Percentiles rank a stretch among this genome's conserved stretches.
These are phyloP conservation scores for Claviceps sp. DNA, from an alignment of 2,329 filamentous ascomycete species.

Conservation along the genomic window DNA sequence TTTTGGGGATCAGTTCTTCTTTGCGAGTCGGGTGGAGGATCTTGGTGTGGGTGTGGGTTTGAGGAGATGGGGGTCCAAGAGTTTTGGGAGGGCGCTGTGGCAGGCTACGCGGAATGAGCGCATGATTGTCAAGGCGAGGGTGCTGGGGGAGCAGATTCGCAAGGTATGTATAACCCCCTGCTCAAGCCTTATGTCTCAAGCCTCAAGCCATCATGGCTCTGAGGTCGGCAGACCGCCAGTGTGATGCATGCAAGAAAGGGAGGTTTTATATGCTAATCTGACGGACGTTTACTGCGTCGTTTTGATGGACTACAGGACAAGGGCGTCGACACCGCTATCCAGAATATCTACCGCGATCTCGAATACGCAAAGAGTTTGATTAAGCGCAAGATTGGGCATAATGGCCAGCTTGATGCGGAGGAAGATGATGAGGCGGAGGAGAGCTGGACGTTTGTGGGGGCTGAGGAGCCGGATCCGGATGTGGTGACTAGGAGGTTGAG, in stretches of 20 bases:
- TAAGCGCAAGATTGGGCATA: constrained; percentile 47
- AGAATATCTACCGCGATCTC: constrained; percentile 85
- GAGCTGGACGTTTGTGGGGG: constrained; percentile 81
- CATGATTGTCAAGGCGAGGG: constrained; percentile 76
- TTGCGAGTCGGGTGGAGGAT: constrained; percentile 78
- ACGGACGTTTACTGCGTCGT: background rate
- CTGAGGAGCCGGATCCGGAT: constrained; percentile 32
- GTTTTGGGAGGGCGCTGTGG: constrained; percentile 79
- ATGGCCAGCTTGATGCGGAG: constrained; percentile 23
- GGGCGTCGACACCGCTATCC: constrained; percentile 80
- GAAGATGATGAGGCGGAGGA: constrained; percentile 54
- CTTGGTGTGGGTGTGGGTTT: constrained; percentile 83
- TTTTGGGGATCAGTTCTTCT: constrained; percentile 97
- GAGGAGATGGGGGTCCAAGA: constrained; percentile 76
- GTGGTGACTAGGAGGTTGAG: constrained; percentile 27
- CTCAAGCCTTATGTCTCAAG: too few species aligned
- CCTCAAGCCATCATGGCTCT: too few species aligned
- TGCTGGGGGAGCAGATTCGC: constrained; percentile 77
- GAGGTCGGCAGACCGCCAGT: too few species aligned
- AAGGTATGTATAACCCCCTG: constrained; percentile 40
- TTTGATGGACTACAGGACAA: constrained; percentile 48
- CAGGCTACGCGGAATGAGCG: constrained; percentile 79
- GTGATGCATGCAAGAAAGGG: too few species aligned
- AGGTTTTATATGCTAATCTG: too few species aligned
- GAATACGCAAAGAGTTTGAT: constrained; percentile 84